Base-by-base conservation (phyloP, 2,329 filamentous ascomycete species). In the Scorias spongiosa region DNA sequence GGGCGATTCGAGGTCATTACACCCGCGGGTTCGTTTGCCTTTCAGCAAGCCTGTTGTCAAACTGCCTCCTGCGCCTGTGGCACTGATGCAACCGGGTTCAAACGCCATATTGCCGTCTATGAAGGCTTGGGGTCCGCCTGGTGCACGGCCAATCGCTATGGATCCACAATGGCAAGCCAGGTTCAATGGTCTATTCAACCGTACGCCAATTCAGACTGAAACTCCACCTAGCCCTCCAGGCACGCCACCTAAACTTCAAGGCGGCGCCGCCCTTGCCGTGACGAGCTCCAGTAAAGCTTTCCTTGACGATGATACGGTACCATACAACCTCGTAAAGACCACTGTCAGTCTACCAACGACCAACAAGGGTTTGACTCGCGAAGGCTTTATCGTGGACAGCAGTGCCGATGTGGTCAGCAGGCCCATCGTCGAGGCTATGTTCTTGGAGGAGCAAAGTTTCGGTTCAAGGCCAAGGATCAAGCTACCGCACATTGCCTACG, bases 181-280 rank as follows among this genome's bases (percentile, higher is more conserved):
- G 54, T 87, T 95, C 60, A 87, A 93, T 61, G 80, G 74, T 39
- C 72, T 94, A 39, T 70, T 80, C 44, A 75, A 78, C 52, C 87
- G 82, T 57, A 70, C 76, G 5, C 56, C 63, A 7, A 64, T 72
- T 15, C 69, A 57, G 26, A 58, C 62, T 2, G 58, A 61, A 26
- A 50, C 57, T 6, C 57, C 59, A n/a, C 59, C 58, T 10, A 59
- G 58, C 20, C 57, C 58, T 38, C 58, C 59, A 17, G 56, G 60
- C 29, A 67, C 62, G 29, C 60, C 63, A 42, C 61, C 62, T 14
- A 62, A 61, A 53, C 30, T 68, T 29, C 51, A 54, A 43, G 57
- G 58, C 11, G 51, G 46, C 78, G 72, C 54, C 69, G 73, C 46
- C 68, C 58, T 56, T 17, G 65, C 67, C 44, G 57, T 81, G 44